Base-by-base conservation (phyloP, 768 basidiomycete genomes). In the Boletus huronensis region DNA sequence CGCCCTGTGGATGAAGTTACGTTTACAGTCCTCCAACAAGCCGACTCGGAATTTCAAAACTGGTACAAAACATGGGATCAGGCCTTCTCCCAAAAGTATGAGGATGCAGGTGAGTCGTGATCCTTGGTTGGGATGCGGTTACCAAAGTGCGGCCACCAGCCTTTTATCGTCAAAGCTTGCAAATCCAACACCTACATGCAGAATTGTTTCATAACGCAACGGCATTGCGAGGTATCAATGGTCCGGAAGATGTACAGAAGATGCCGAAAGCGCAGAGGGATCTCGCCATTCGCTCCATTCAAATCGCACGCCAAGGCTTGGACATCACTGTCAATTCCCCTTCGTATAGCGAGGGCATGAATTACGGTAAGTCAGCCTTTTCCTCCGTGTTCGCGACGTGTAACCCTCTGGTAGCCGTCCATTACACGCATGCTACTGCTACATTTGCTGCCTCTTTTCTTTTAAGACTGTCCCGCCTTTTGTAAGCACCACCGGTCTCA, bases 391-490 rank as follows among this genome's bases (percentile, higher is more conserved):
- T 48, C 13, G 57, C 48, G 26, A 50, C 13, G 25, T 50, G 43
- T 55, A 44, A 62, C 36, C 28, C 23, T 19, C 10, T 21, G 19
- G 42, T 59, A 91, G 90, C 92, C 16, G 89, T 93, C n/a, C 87
- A 91, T 66, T 88, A 90, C 63, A 89, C 89, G 14, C 94, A 98
- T 66, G 90, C 91, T 39, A 91, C 92, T 28, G 94, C 94, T 6
- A 96, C 94, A 0, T 98, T 98, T 72, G 82, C 90, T 21, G 94
- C 93, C 13, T 91, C 92, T 4, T 89, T 98, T 70, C 77, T 96
- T 55, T 77, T 98, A 46, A 86, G 94, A 31, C 76, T 97, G 45
- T 84, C 87, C 35, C 83, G 94, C 25, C 77, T 98, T 38, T 95
- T 97, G 90, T 93, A 66, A 72, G 90, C 72, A 25, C 11, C n/a